Evolutionary conservation across 768 basidiomycete genomes (phyloP).

Genomic region (Lactarius sanguifluus): DNA sequence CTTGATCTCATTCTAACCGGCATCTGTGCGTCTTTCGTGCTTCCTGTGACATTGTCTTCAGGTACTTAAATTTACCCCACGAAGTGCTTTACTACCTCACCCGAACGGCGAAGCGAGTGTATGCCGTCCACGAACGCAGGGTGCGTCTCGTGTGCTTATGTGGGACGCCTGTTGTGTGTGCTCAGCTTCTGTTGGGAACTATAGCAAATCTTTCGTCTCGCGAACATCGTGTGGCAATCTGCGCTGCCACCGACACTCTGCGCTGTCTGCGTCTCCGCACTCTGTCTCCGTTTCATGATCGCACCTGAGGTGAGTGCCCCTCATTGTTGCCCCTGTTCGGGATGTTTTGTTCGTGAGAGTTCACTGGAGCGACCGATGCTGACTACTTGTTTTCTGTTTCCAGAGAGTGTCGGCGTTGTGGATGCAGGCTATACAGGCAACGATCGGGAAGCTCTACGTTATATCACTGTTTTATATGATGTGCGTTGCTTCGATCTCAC

Average conservation of each 20-base stretch:
- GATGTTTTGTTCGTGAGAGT: too few species aligned
- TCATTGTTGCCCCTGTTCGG: background rate
- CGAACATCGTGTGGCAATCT: conserved; percentile 14
- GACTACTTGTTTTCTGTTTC: background rate
- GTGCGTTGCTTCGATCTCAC: background rate
- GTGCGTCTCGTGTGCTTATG: conserved; percentile 4
- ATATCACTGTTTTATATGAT: conserved; percentile 19
- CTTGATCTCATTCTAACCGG: background rate
- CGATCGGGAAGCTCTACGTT: conserved; percentile 23
- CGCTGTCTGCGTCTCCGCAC: background rate
- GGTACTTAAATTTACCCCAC: background rate
- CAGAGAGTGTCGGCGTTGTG: conserved; percentile 5
- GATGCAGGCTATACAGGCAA: background rate
- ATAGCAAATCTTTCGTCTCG: conserved; percentile 12
- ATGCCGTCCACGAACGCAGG: conserved; percentile 2
- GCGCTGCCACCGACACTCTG: conserved; percentile 19
- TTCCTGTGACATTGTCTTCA: background rate
- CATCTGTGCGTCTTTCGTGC: background rate
- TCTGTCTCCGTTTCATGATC: background rate
- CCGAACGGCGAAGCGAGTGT: conserved; percentile 3
- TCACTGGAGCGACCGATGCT: background rate
- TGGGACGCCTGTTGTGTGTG: background rate
- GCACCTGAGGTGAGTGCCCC: background rate
- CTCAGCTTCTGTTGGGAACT: background rate
- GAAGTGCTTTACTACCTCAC: background rate